These are phyloP conservation scores for Naumovozyma baii DNA, from an alignment of 805 yeast genomes.

Conservation along the genomic window DNA sequence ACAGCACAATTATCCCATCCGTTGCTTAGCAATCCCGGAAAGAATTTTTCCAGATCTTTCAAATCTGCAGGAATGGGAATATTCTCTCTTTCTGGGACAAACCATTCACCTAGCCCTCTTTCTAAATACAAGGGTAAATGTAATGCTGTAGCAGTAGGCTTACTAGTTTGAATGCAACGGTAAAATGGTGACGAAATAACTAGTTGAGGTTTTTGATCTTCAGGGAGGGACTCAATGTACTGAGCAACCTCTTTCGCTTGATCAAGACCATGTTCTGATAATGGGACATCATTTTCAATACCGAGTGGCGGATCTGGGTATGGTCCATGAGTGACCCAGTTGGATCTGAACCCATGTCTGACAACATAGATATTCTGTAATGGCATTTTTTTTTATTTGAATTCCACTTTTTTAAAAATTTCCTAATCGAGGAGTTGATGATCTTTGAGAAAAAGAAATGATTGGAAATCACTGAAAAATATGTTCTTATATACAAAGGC, in stretches of 20 bases:
- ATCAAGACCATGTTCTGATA: conserved; percentile 80
- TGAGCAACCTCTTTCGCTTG: conserved; percentile 76
- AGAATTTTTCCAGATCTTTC: conserved; percentile 42
- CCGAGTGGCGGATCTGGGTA: conserved; percentile 82
- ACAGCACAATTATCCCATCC: conserved; percentile 44
- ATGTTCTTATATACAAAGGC: no score
- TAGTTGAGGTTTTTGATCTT: conserved; percentile 47
- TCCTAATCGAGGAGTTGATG: no score
- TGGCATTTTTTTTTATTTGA: conserved; percentile 5
- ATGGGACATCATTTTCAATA: conserved; percentile 78
- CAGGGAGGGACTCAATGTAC: conserved; percentile 40
- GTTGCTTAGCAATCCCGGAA: conserved; percentile 38
- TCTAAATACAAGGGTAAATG: conserved; percentile 58
- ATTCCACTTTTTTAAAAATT: no score
- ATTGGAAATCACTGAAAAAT: no score
- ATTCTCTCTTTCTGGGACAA: conserved; percentile 53
- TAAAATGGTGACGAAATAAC: conserved; percentile 81
- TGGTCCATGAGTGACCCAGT: conserved; percentile 67
- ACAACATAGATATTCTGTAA: conserved; percentile 58
- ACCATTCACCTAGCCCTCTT: conserved; percentile 91
- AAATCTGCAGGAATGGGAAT: conserved; percentile 63
- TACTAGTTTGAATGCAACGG: conserved; percentile 76
- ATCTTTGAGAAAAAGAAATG: no score
- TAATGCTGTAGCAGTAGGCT: conserved; percentile 57
- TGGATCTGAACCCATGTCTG: conserved; percentile 87